A percentile compares a stretch with the other conserved stretches of the same genome.
phyloP scores from a whole-genome alignment of 768 basidiomycete genomes.

The Daedaleopsis nitida region DNA sequence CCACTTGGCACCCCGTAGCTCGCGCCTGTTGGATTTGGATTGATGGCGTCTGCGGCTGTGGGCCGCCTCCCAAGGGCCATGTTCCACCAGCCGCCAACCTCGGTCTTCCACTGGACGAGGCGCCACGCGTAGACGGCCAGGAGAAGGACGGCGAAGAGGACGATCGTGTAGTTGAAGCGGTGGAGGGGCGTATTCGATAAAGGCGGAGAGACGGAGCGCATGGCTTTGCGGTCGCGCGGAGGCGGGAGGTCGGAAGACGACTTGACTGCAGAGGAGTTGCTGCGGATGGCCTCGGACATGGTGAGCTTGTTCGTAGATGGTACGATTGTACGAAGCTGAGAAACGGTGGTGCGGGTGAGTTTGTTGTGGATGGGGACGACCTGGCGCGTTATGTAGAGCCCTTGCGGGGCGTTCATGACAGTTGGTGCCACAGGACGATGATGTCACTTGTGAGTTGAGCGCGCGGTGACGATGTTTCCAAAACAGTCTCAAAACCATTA shows the following conservation, averaged over 20 bases:
- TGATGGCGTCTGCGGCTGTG: conserved; percentile 24
- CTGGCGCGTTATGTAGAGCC: not conserved
- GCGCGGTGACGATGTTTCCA: too few relatives aligned
- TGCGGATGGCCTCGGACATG: conserved; percentile 19
- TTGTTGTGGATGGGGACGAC: not conserved
- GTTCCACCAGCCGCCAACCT: conserved; percentile 67
- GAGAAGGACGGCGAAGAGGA: conserved; percentile 43
- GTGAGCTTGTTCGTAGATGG: not conserved
- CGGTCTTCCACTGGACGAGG: conserved; percentile 47
- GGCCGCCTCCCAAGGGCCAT: conserved; percentile 43
- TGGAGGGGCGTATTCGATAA: conserved; percentile 44
- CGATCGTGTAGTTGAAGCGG: conserved; percentile 53
- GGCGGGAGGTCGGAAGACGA: conserved; percentile 29
- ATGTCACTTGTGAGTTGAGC: not conserved
- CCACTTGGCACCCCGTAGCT: conserved; percentile 1
- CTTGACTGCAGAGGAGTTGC: conserved; percentile 20
- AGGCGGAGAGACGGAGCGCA: conserved; percentile 45
- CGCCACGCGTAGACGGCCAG: conserved; percentile 55
- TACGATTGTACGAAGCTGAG: not conserved
- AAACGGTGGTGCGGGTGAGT: too few relatives aligned
- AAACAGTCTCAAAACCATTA: not conserved
- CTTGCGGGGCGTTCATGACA: not conserved
- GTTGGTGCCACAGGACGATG: not conserved
- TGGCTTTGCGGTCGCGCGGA: conserved; percentile 30
- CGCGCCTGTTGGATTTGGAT: conserved; percentile 7